Percentiles rank a stretch among this genome's conserved stretches.
phyloP scores from a whole-genome alignment of 345 rosid genomes.

The Anacardium occidentale region DNA sequence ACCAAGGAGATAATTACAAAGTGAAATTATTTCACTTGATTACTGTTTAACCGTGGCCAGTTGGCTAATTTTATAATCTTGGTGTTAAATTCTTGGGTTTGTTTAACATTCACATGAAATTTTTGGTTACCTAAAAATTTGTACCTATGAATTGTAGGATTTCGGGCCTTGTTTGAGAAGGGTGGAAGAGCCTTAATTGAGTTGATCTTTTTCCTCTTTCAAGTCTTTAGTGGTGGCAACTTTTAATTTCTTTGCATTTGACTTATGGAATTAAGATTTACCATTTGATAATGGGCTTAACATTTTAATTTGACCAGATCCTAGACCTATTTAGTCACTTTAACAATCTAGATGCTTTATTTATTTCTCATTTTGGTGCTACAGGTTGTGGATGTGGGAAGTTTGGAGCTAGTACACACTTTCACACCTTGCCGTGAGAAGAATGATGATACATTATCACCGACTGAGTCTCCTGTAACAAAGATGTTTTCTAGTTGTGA shows the following conservation, averaged over 20 bases:
- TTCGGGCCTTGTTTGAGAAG: background rate
- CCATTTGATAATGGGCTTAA: background rate
- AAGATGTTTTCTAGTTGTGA: slow-evolving; percentile 81
- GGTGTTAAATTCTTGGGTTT: too few relatives aligned
- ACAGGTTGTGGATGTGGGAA: slow-evolving; percentile 66
- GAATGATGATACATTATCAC: slow-evolving; percentile 42
- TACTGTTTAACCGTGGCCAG: too few relatives aligned
- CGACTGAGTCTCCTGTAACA: slow-evolving; percentile 80
- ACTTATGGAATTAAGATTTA: background rate
- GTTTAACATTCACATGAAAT: too few relatives aligned
- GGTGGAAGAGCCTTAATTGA: background rate
- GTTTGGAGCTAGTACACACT: slow-evolving; percentile 53
- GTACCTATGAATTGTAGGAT: background rate
- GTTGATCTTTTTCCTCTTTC: background rate
- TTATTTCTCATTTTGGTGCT: slow-evolving; percentile 4
- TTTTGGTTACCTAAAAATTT: background rate
- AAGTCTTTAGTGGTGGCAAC: background rate
- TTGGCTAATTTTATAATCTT: too few relatives aligned
- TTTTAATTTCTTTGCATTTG: background rate
- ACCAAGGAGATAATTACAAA: too few relatives aligned
- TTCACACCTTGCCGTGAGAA: slow-evolving; percentile 60
- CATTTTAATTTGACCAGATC: too few relatives aligned
- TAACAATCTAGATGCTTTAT: background rate
- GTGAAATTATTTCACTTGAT: too few relatives aligned
- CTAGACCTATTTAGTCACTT: background rate